These are phyloP conservation scores for Vinca minor DNA, from an alignment of 257 asterid species.

Conservation along the genomic window DNA sequence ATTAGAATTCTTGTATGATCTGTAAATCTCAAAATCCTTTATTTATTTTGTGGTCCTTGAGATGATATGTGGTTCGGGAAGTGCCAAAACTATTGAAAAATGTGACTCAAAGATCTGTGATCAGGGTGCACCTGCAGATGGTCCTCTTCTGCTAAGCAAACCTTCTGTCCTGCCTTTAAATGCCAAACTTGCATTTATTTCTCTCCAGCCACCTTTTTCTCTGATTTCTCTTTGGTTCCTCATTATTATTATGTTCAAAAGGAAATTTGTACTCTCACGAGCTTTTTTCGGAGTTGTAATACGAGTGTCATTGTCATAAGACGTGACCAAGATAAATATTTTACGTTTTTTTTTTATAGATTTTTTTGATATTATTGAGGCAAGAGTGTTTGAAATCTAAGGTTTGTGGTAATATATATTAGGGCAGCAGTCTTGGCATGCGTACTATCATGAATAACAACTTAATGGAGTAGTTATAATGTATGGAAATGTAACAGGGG, in stretches of 20 bases:
- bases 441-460: slow-evolving; percentile 11
- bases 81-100: not conserved
- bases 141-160: not conserved
- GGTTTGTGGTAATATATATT: too few species aligned
- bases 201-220: not conserved
- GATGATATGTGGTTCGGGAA: not conserved
- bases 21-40: not conserved
- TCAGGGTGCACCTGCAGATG: not conserved
- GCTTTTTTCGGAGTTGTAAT: too few species aligned
- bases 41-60: not conserved
- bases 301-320: too few species aligned
- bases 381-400: too few species aligned
- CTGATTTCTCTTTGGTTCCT: not conserved
- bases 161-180: not conserved
- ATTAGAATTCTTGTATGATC: too few species aligned
- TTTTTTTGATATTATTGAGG: too few species aligned
- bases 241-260: not conserved
- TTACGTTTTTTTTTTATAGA: too few species aligned
- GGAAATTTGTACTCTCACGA: not conserved
- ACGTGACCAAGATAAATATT: too few species aligned
- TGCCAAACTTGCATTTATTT: not conserved
- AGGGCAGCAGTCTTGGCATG: too few species aligned
- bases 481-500: not conserved
- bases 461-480: not conserved
- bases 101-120: not conserved